These are phyloP conservation scores for Malania oleifera DNA, from an alignment of 164 flowering plant species.

Conservation along the genomic window DNA sequence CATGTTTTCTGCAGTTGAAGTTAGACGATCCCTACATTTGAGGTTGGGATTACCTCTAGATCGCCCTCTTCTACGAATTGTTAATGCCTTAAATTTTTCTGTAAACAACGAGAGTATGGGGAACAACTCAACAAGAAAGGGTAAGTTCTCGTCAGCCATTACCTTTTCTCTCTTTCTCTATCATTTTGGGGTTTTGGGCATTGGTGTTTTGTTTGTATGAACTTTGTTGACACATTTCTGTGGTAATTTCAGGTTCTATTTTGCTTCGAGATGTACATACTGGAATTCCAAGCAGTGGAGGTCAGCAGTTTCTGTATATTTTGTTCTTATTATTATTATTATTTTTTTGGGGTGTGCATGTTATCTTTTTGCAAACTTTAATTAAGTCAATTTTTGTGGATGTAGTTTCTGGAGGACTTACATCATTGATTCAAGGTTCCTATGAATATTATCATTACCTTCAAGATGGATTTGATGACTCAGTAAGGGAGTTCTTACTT, in stretches of 20 bases:
- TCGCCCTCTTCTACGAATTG: conserved; percentile 81
- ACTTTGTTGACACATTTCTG: conserved; percentile 4
- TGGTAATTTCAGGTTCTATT: conserved; percentile 40
- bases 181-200: not conserved
- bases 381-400: conserved; percentile 4
- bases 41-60: conserved; percentile 82
- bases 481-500: conserved; percentile 39
- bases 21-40: conserved; percentile 63
- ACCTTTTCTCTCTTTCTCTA: not conserved
- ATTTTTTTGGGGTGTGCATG: not conserved
- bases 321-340: not conserved
- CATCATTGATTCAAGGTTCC: conserved; percentile 81
- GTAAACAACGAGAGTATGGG: conserved; percentile 18
- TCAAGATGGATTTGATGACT: conserved; percentile 89
- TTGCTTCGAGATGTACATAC: conserved; percentile 85
- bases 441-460: conserved; percentile 93
- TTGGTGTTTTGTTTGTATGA: not conserved
- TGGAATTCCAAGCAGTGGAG: conserved; percentile 81
- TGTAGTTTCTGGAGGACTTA: conserved; percentile 73
- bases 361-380: not conserved
- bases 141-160: conserved; percentile 23
- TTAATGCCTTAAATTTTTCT: conserved; percentile 64
- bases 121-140: conserved; percentile 37
- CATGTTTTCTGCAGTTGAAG: conserved; percentile 60
- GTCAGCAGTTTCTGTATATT: conserved; percentile 33